These are phyloP conservation scores for Termitomyces sp. DNA, from an alignment of 768 basidiomycete genomes.

Conservation along the genomic window DNA sequence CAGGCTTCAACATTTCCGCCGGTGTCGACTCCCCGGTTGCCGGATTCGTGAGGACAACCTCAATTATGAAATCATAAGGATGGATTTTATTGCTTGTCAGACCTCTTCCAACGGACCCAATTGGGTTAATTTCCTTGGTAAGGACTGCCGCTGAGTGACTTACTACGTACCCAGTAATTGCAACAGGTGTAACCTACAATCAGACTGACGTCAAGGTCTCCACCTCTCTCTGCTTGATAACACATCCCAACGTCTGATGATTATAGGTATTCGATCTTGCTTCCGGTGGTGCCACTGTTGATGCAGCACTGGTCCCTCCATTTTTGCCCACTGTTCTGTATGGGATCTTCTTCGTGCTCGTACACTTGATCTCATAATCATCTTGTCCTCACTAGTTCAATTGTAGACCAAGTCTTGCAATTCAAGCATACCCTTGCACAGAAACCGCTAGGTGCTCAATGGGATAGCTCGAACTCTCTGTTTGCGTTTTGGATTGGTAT, in stretches of 20 bases:
- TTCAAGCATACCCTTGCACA: constrained; percentile 39
- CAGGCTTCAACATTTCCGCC: constrained; percentile 53
- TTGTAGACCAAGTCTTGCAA: constrained; percentile 52
- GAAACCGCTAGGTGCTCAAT: constrained; percentile 39
- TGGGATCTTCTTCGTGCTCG: neutral
- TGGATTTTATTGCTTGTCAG: constrained; percentile 19
- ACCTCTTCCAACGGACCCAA: constrained; percentile 59
- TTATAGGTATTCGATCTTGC: constrained; percentile 41
- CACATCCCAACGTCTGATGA: neutral
- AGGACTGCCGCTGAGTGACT: constrained; percentile 1
- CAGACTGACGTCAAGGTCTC: constrained; percentile 44
- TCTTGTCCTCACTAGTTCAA: constrained; percentile 23
- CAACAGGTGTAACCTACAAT: constrained; percentile 45
- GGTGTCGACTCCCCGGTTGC: constrained; percentile 48
- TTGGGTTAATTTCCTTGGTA: constrained; percentile 53
- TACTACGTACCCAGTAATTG: neutral
- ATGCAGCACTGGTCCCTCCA: constrained; percentile 45
- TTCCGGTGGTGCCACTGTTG: constrained; percentile 55
- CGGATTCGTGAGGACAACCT: constrained; percentile 42
- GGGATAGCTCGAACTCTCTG: constrained; percentile 46
- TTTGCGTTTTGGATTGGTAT: constrained; percentile 67
- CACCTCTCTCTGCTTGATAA: neutral
- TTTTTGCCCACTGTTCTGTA: constrained; percentile 40
- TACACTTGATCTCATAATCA: neutral
- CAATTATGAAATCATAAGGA: too few species aligned